phyloP scores from a whole-genome alignment of 2,329 filamentous ascomycete species.

The Hortaea sp. region DNA sequence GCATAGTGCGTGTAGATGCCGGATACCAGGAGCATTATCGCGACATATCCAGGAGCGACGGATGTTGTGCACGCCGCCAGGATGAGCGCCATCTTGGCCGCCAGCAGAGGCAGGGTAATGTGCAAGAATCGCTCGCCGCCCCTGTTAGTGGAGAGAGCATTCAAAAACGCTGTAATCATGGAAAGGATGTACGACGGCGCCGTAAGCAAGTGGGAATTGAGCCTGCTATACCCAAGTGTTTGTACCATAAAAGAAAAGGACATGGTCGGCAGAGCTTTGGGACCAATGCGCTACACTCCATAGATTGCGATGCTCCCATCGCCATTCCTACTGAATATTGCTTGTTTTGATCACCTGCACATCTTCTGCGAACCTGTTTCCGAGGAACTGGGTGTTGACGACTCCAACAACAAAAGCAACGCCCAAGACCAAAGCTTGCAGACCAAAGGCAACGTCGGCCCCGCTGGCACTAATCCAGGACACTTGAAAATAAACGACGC shows the following conservation, averaged over 20 bases:
- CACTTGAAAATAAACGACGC: slow-evolving; percentile 27
- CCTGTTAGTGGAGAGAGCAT: slow-evolving; percentile 30
- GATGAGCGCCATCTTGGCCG: slow-evolving; percentile 23
- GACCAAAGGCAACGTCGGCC: slow-evolving; percentile 24
- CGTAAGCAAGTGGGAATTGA: slow-evolving; percentile 23
- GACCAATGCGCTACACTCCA: too few relatives aligned
- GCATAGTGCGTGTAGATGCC: slow-evolving; percentile 50
- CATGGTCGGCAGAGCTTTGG: slow-evolving; percentile 11
- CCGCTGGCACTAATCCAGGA: slow-evolving; percentile 24
- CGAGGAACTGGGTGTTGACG: slow-evolving; percentile 14
- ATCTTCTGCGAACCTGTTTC: too few relatives aligned
- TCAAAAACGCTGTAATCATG: slow-evolving; percentile 24
- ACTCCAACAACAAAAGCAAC: slow-evolving; percentile 23
- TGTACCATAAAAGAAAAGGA: slow-evolving; percentile 23
- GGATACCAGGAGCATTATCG: slow-evolving; percentile 34
- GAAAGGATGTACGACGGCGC: slow-evolving; percentile 26
- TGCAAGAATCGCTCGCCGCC: slow-evolving; percentile 33
- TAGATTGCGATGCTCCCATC: too few relatives aligned
- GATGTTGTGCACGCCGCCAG: slow-evolving; percentile 20
- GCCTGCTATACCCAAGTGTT: slow-evolving; percentile 25
- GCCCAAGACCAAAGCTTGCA: slow-evolving; percentile 18
- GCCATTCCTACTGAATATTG: too few relatives aligned
- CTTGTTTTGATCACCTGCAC: too few relatives aligned
- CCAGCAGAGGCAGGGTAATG: slow-evolving; percentile 21
- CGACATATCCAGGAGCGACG: slow-evolving; percentile 23